Evolutionary conservation across 805 yeast genomes (phyloP).

Genomic region (Dipodascopsis tothii): DNA sequence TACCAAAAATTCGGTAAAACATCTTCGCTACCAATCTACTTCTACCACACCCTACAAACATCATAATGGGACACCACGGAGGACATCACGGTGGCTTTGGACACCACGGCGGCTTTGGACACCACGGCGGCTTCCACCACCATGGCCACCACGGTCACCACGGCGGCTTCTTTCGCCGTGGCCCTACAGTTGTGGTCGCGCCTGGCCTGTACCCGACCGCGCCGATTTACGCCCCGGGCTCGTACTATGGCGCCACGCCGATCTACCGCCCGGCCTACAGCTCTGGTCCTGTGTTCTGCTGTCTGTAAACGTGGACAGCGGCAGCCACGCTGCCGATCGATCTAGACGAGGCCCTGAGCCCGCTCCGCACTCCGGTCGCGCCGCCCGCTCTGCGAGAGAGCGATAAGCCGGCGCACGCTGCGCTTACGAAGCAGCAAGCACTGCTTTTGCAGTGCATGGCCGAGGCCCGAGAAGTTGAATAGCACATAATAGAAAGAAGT

Average conservation of each 20-base stretch:
- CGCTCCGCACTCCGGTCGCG: too few species aligned
- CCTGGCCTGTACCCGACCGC: slow-evolving; percentile 10
- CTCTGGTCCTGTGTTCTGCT: background rate
- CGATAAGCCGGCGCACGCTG: too few species aligned
- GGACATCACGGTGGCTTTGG: slow-evolving; percentile 7
- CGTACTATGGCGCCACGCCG: slow-evolving; percentile 8
- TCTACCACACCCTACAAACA: too few species aligned
- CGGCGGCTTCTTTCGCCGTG: slow-evolving; percentile 6
- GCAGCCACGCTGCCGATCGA: too few species aligned
- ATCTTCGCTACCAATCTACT: too few species aligned
- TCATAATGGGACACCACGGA: slow-evolving; percentile 7
- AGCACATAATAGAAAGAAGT: too few species aligned
- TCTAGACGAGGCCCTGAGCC: too few species aligned
- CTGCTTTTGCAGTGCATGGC: too few species aligned
- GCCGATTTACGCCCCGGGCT: slow-evolving; percentile 7
- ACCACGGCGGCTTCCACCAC: slow-evolving; percentile 10
- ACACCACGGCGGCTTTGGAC: slow-evolving; percentile 7
- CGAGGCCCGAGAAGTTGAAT: too few species aligned
- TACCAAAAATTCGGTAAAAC: too few species aligned
- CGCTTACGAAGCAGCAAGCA: too few species aligned
- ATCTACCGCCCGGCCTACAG: background rate
- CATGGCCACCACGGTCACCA: slow-evolving; percentile 6
- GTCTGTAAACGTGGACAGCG: background rate
- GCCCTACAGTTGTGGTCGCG: slow-evolving; percentile 20
- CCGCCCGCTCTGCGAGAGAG: too few species aligned